Percentiles rank a stretch among this genome's conserved stretches.
phyloP scores from a whole-genome alignment of 495 filamentous ascomycete species.

The Penicillium canescens region DNA sequence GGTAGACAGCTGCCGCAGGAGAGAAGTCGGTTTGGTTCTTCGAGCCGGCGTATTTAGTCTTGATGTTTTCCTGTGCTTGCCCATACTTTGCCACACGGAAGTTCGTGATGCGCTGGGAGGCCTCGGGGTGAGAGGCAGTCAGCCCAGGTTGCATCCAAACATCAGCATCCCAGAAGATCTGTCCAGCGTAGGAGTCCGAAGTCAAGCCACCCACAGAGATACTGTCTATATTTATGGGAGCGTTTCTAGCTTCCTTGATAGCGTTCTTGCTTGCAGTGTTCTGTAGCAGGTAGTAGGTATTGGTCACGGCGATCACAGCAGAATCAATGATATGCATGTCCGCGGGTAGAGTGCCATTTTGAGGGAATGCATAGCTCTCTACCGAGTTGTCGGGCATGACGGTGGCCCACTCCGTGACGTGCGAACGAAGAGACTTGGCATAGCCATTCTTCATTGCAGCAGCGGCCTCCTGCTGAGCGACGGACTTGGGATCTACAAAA shows the following conservation, averaged over 20 bases:
- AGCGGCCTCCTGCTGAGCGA: slow-evolving; percentile 48
- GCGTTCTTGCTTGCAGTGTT: slow-evolving; percentile 61
- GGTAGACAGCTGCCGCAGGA: slow-evolving; percentile 54
- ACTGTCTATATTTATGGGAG: slow-evolving; percentile 55
- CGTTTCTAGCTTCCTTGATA: slow-evolving; percentile 31
- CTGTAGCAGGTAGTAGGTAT: slow-evolving; percentile 69
- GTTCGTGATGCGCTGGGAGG: slow-evolving; percentile 56
- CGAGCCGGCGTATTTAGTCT: slow-evolving; percentile 44
- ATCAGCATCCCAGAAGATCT: slow-evolving; percentile 67
- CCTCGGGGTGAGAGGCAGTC: slow-evolving; percentile 56
- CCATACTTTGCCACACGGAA: slow-evolving; percentile 54
- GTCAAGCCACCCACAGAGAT: slow-evolving; percentile 62
- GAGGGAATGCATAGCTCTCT: slow-evolving; percentile 58
- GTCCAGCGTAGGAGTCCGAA: slow-evolving; percentile 62
- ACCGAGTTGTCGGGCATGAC: slow-evolving; percentile 58
- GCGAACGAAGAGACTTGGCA: slow-evolving; percentile 42
- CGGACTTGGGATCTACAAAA: slow-evolving; percentile 51
- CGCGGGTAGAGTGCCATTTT: slow-evolving; percentile 59
- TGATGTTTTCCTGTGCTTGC: slow-evolving; percentile 52
- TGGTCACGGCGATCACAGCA: slow-evolving; percentile 65
- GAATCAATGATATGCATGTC: slow-evolving; percentile 59
- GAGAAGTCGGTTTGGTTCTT: slow-evolving; percentile 56
- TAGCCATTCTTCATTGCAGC: slow-evolving; percentile 48
- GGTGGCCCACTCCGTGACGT: slow-evolving; percentile 55
- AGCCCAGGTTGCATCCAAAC: slow-evolving; percentile 69